Base-by-base conservation (phyloP, 257 asterid species). In the Marsdenia floribunda region DNA sequence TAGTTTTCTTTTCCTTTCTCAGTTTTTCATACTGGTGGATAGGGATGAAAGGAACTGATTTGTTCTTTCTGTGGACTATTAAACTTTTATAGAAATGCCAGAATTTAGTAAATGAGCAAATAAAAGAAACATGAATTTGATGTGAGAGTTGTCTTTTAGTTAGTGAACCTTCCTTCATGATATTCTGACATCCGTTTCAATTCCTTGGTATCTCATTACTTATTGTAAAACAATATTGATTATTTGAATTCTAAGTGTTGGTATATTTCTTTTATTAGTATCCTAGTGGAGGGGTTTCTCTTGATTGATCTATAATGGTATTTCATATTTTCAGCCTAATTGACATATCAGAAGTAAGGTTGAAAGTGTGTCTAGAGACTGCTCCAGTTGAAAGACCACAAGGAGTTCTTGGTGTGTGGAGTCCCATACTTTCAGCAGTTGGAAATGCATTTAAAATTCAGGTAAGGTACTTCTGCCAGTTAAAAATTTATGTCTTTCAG, bases 401-500 rank as follows among this genome's bases (percentile, higher is more conserved):
- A 77, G 99, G 98, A 73, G 93, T 87, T 79, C 85, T 95, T 66
- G 99, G 99, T 63, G 93, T 95, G 47, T 95, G 99, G 99, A 85
- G 99, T 69, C 99, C 99, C 74, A 84, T 95, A 75, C 92, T 95
- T 59, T 92, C 99, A 61, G 99, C 99, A 76, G 89, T 95, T 80
- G 99, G 99, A 75, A 95, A 90, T 77, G 97, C 98, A 75, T 95
- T 95, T 73, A 95, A 95, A 85, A 76, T 95, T 80, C 97, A 92
- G 96, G 97, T 92, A 58, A 77, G 82, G 33, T 71, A 54, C 54
- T 60, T 76, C 12, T 11, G 8, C 49, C 12, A 6, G 8, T 44
- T 44, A 44, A 44, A 44, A 44, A 6, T 6, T 7, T 44, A 7
- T 44, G 49, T 8, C 49, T 11, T 44, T 44, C 12, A 5, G 49